These are phyloP conservation scores for Clathrospora elynae DNA, from an alignment of 2,329 filamentous ascomycete genomes.

Conservation along the genomic window DNA sequence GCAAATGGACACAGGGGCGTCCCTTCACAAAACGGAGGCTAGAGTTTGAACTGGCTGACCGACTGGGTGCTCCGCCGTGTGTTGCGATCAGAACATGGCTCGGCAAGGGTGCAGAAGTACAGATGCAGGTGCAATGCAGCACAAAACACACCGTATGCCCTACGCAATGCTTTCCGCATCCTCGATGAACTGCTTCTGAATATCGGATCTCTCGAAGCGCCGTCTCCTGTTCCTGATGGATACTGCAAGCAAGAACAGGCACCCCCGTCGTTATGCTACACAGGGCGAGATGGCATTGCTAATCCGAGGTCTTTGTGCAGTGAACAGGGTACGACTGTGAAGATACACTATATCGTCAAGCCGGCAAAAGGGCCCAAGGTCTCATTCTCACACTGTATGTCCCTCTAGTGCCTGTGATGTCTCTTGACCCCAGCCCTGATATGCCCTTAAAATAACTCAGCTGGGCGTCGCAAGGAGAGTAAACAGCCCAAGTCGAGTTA, in stretches of 20 bases:
- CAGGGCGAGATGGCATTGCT: slow-evolving; percentile 19
- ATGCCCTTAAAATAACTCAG: slow-evolving; percentile 42
- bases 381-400: slow-evolving; percentile 17
- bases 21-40: slow-evolving; percentile 1
- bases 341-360: slow-evolving; percentile 8
- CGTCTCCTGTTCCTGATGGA: slow-evolving; percentile 6
- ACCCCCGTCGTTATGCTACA: slow-evolving; percentile 12
- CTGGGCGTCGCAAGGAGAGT: slow-evolving; percentile 17
- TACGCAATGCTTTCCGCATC: too few species aligned
- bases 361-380: slow-evolving; percentile 13
- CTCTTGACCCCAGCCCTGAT: slow-evolving; percentile 17
- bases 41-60: slow-evolving; percentile 6
- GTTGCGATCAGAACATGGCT: slow-evolving; percentile 21
- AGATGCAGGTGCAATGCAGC: slow-evolving; percentile 16
- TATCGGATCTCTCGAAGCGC: slow-evolving; percentile 10
- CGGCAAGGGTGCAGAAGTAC: slow-evolving; percentile 12
- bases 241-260: slow-evolving; percentile 22
- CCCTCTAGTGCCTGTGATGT: slow-evolving; percentile 9
- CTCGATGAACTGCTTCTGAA: too few species aligned
- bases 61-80: slow-evolving; percentile 14
- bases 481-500: slow-evolving; percentile 11
- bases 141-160: slow-evolving; percentile 12
- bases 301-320: slow-evolving; percentile 24
- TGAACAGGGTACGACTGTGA: slow-evolving; percentile 18
- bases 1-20: slow-evolving; percentile 8